Conservation (phyloP, 2,329 filamentous ascomycete genomes). For the Beauveria australis region DNA sequence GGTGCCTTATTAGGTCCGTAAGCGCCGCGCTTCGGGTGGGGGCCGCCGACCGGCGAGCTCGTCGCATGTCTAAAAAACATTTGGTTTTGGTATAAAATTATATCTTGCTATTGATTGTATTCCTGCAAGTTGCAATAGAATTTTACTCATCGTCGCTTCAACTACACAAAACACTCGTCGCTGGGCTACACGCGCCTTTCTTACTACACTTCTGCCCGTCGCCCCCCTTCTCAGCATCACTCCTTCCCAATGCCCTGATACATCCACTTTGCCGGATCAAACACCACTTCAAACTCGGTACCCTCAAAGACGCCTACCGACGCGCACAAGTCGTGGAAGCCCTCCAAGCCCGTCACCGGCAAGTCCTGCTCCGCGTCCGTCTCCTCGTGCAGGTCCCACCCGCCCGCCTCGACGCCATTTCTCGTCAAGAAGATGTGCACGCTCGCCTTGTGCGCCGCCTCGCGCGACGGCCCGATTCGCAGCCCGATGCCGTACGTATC, state of each 20-base stretch:
- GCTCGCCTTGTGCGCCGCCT: slow-evolving; percentile 18
- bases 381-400: slow-evolving; percentile 71
- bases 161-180: neutral
- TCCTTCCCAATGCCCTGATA: slow-evolving; percentile 26
- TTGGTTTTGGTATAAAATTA: no score
- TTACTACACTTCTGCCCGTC: neutral
- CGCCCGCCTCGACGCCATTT: slow-evolving; percentile 49
- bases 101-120: no score
- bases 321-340: slow-evolving; percentile 61
- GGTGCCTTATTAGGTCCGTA: no score
- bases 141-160: no score
- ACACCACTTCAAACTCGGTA: slow-evolving; percentile 60
- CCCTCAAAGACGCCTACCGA: slow-evolving; percentile 63
- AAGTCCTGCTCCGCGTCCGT: slow-evolving; percentile 54
- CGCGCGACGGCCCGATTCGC: slow-evolving; percentile 37
- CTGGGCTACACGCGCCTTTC: neutral
- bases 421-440: slow-evolving; percentile 56
- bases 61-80: no score
- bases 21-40: no score
- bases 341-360: slow-evolving; percentile 59
- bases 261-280: slow-evolving; percentile 51
- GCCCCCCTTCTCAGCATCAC: neutral
- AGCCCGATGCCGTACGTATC: slow-evolving; percentile 68
- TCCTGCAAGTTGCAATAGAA: no score
- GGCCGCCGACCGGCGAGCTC: no score